Base-by-base conservation (phyloP, 106 monocot genomes). In the Vanilla planifolia region DNA sequence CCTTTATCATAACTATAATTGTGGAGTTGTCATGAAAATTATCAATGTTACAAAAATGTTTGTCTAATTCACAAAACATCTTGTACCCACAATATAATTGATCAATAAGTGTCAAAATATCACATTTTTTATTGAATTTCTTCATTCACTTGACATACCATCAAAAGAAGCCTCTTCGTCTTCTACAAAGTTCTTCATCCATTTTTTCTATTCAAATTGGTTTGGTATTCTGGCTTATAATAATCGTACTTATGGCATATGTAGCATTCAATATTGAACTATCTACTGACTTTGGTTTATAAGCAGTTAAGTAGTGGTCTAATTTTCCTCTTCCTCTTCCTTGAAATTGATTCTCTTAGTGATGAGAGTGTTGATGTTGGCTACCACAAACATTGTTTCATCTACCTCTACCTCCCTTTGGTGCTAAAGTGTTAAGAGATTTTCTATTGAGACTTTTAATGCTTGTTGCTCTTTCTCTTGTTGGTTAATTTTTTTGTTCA, bases 1-100 rank as follows among this genome's bases (percentile, higher is more conserved):
- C n/a, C n/a, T n/a, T n/a, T n/a, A 33, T 52, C 40, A 66, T 77
- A 41, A 77, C 51, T 26, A 34, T 35, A 10, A 9, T 66, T 17
- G 55, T 66, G 41, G 60, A 60, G 44, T 71, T n/a, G n/a, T 71
- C 66, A 60, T 71, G 34, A 67, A 77, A 71, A 30, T 34, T 76
- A 3, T 70, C 42, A 61, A 10, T 52, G 20, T 23, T 52, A 14
- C 0, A 35, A 8, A 66, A 77, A 28, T 48, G 43, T 55, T 76
- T 65, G 25, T 76, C 66, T 33, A 77, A 55, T 19, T 60, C 25
- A 47, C 52, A 65, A n/a, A 77, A 71, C 0, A 15, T 30, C 16
- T 48, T 24, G 27, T 66, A 13, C 33, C 70, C 64, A 53, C 65
- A 55, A 42, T 65, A 34, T 22, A 55, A 29, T 44, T 69, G 37